Base-by-base conservation (phyloP, 352 stramenopile genomes). In the Phytophthora podocarpi region DNA sequence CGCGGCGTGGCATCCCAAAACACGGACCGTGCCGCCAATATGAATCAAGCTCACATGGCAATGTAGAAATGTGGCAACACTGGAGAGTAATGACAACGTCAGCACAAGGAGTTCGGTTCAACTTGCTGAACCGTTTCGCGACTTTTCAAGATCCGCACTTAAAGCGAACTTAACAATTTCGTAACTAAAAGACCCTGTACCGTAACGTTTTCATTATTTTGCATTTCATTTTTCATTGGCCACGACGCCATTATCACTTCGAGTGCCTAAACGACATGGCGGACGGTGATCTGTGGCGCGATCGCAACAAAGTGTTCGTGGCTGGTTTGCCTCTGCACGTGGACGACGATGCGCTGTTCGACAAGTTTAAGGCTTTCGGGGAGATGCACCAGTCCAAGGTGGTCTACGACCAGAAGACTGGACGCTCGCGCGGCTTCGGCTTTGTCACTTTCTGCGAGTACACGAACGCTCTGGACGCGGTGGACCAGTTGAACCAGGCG, bases 271-370 rank as follows among this genome's bases (percentile, higher is more conserved):
- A 36, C 27, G 24, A n/a, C 4, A 90, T 89, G 81, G 68, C 64
- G 9, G 80, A 89, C 62, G 67, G 61, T 7, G 71, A 93, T 52
- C 70, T 95, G 24, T 95, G 86, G 86, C 86, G 86, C 46, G 86
- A 95, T 67, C 86, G 86, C 66, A 95, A 92, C 72, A 95, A 95
- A 73, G 80, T 95, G 46, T 92, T 95, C 62, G 84, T 95, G 37
- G 86, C 83, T 10, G 86, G 86, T 1, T 63, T 95, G 27, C 86
- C 86, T 7, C 24, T 67, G 18, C 54, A 85, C 30, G 82, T 70
- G 30, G 82, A 93, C 55, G 86, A 95, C 37, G 61, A 78, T 46
- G 79, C 79, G 49, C 68, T 95, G 34, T 84, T 81, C 56, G 70
- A 76, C 2, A 92, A 93, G 61, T 95, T 93, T 64, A 72, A 82